phyloP scores from a whole-genome alignment of 1,284 basidiomycete species.

The Cutaneotrichosporon cyanovorans region DNA sequence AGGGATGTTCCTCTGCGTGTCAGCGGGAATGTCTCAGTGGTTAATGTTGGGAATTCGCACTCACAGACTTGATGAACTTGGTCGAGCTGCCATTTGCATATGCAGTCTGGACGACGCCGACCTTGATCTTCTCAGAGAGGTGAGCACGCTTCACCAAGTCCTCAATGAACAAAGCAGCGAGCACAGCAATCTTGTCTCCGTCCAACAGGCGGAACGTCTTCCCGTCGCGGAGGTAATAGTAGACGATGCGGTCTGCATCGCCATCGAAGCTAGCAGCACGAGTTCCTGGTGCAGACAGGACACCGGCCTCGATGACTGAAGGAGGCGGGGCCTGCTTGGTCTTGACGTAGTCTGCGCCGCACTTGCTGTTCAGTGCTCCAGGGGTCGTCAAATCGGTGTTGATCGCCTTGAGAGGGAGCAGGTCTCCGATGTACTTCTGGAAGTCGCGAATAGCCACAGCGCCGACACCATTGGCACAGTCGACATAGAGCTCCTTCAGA shows the following conservation, averaged over 20 bases:
- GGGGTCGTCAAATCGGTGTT: conserved; percentile 61
- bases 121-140: conserved; percentile 56
- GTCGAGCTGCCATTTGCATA: conserved; percentile 98
- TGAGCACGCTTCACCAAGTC: conserved; percentile 80
- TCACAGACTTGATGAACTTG: conserved; percentile 74
- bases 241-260: conserved; percentile 95
- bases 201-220: conserved; percentile 82
- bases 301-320: conserved; percentile 37
- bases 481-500: conserved; percentile 57
- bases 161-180: conserved; percentile 87
- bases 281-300: conserved; percentile 60
- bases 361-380: conserved; percentile 75
- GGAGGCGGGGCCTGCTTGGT: conserved; percentile 76
- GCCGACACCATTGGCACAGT: conserved; percentile 98
- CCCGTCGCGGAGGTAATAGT: conserved; percentile 69
- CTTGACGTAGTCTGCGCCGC: conserved; percentile 97
- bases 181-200: conserved; percentile 94
- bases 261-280: conserved; percentile 91
- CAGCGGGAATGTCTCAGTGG: no score
- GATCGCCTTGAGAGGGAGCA: conserved; percentile 49
- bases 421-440: conserved; percentile 46
- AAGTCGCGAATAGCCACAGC: conserved; percentile 60
- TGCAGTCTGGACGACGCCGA: conserved; percentile 95
- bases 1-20: conserved; percentile 58
- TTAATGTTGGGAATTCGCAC: no score